Conservation (phyloP, 768 basidiomycete species). For the Rhodotorula taiwanensis region DNA sequence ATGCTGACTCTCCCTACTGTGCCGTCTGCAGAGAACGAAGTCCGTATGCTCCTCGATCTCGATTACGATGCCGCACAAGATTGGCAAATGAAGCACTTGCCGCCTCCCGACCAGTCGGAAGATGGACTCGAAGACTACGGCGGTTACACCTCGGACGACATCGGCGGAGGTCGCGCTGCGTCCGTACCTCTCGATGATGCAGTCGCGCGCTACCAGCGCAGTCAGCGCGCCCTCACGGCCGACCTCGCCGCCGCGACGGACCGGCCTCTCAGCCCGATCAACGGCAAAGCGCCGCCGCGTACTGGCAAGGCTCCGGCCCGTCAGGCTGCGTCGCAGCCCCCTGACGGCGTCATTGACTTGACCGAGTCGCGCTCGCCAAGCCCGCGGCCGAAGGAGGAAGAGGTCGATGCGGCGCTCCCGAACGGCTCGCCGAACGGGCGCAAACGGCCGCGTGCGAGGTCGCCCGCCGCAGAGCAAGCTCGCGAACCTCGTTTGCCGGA, state of each 20-base stretch:
- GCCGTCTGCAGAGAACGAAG: neutral
- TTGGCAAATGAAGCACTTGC: neutral
- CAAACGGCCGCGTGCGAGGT: slow-evolving; percentile 9
- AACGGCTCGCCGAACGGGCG: neutral
- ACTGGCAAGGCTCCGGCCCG: neutral
- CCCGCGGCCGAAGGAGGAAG: slow-evolving; percentile 9
- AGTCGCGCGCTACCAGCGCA: neutral
- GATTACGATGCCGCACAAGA: neutral
- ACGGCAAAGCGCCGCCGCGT: neutral
- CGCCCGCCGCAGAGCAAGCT: neutral
- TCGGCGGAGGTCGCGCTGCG: neutral
- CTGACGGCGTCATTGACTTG: slow-evolving; percentile 8
- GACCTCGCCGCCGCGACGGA: neutral
- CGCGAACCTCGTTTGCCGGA: neutral
- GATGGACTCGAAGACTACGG: neutral
- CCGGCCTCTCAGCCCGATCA: too few relatives aligned
- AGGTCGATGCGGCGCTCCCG: slow-evolving; percentile 1
- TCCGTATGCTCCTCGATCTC: neutral
- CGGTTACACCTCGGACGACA: neutral
- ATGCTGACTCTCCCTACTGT: neutral
- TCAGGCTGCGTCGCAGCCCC: neutral
- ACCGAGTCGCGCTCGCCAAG: slow-evolving; percentile 17
- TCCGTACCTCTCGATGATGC: neutral
- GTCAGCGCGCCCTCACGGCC: neutral
- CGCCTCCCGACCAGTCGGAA: neutral